These are phyloP conservation scores for Sporisorium graminicola DNA, from an alignment of 1,284 basidiomycete genomes.

Conservation along the genomic window DNA sequence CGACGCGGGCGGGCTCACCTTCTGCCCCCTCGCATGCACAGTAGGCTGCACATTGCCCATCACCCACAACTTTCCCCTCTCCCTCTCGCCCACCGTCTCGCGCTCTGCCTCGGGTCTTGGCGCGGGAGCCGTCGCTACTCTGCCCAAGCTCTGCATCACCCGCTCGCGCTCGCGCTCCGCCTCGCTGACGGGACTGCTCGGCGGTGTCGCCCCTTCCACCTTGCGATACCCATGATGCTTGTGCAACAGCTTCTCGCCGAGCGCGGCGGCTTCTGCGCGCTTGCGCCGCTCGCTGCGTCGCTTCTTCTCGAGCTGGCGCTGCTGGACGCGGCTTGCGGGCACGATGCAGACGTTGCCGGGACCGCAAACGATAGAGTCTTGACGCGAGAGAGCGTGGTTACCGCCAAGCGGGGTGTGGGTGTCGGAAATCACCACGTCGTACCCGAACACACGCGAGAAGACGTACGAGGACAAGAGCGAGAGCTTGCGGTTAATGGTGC, in stretches of 20 bases:
- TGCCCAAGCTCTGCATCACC: constrained; percentile 12
- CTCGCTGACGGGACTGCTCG: constrained; percentile 9
- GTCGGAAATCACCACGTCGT: constrained; percentile 32
- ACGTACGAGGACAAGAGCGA: constrained; percentile 23
- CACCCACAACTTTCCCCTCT: constrained; percentile 40
- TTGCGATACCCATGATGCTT: constrained; percentile 8
- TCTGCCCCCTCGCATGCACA: background rate
- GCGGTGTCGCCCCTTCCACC: constrained; percentile 7
- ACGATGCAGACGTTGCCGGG: constrained; percentile 45
- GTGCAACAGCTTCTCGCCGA: constrained; percentile 16
- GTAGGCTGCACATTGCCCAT: constrained; percentile 32
- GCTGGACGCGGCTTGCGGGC: constrained; percentile 16
- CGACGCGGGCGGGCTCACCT: background rate
- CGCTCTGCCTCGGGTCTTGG: constrained; percentile 21
- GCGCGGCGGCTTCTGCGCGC: constrained; percentile 38
- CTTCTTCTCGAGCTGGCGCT: constrained; percentile 28
- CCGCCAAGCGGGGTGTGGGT: too few relatives aligned
- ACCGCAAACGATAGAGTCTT: constrained; percentile 19
- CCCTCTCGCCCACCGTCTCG: constrained; percentile 31
- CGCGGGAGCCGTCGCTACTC: constrained; percentile 13
- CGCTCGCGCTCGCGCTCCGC: background rate
- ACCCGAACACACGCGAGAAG: constrained; percentile 35
- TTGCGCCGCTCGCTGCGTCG: constrained; percentile 35
- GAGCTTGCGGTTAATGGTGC: constrained; percentile 32
- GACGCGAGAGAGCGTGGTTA: background rate